A percentile compares a stretch with the other conserved stretches of the same genome.
Conservation (phyloP, 306 rosid species). For the Canavalia ensiformis region DNA sequence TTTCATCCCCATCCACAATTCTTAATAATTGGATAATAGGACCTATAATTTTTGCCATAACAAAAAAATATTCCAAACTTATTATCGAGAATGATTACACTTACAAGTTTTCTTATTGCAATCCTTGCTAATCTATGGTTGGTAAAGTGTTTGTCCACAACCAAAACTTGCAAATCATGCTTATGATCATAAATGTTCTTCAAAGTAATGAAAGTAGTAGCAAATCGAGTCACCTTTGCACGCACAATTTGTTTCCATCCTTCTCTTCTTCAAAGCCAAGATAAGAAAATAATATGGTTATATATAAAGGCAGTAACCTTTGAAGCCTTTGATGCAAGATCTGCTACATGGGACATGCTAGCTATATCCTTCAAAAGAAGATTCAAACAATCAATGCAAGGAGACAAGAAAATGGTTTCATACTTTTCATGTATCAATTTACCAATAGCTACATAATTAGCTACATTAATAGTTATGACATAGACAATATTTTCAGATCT, state of each 20-base stretch:
- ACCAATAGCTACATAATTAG: not conserved
- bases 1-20: no score
- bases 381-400: not conserved
- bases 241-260: not conserved
- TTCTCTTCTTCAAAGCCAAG: not conserved
- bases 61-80: not conserved
- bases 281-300: not conserved
- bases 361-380: no score
- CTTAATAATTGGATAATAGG: no score
- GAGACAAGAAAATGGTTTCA: not conserved
- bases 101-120: not conserved
- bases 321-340: no score
- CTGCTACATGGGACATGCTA: no score
- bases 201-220: not conserved
- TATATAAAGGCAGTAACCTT: not conserved
- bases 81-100: not conserved
- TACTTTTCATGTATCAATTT: not conserved
- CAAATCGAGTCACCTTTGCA: not conserved
- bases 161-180: no score
- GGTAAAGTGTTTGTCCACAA: no score
- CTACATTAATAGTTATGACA: not conserved
- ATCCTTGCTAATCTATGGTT: not conserved
- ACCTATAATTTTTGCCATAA: not conserved
- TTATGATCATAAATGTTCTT: no score
- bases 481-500: not conserved